These are phyloP conservation scores for Ogataea pilisensis DNA, from an alignment of 805 yeast species.

Conservation along the genomic window DNA sequence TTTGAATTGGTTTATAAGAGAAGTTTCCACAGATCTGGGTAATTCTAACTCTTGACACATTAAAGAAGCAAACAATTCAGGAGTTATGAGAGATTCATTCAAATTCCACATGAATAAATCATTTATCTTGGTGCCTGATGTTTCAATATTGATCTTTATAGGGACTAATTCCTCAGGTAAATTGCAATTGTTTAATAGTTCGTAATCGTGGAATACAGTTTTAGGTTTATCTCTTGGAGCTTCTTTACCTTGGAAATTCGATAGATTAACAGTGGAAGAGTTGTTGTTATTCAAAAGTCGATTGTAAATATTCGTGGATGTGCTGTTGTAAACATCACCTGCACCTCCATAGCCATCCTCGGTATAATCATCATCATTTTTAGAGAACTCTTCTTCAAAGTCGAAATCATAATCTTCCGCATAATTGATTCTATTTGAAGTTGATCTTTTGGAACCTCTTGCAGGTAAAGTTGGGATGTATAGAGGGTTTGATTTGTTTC, in stretches of 20 bases:
- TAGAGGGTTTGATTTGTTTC: slow-evolving; percentile 69
- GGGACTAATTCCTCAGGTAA: slow-evolving; percentile 54
- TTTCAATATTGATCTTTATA: slow-evolving; percentile 57
- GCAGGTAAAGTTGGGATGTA: slow-evolving; percentile 71
- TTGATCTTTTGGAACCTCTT: slow-evolving; percentile 69
- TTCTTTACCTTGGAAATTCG: slow-evolving; percentile 34
- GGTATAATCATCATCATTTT: slow-evolving; percentile 36
- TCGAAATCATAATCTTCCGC: slow-evolving; percentile 74
- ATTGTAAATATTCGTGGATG: slow-evolving; percentile 1
- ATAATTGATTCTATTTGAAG: slow-evolving; percentile 63
- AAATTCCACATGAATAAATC: slow-evolving; percentile 76
- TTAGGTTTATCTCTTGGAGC: slow-evolving; percentile 38
- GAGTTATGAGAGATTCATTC: slow-evolving; percentile 60
- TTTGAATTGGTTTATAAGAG: slow-evolving; percentile 64
- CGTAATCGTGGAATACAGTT: slow-evolving; percentile 30
- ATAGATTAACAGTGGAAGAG: slow-evolving; percentile 16
- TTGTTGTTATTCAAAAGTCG: not conserved
- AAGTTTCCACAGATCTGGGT: slow-evolving; percentile 57
- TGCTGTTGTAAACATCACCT: slow-evolving; percentile 34
- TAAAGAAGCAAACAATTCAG: slow-evolving; percentile 69
- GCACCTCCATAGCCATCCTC: too few species aligned
- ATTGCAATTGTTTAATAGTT: slow-evolving; percentile 32
- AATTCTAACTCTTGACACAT: slow-evolving; percentile 83
- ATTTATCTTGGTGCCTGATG: slow-evolving; percentile 47
- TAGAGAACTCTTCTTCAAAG: slow-evolving; percentile 23